These are phyloP conservation scores for Samsoniella hepiali DNA, from an alignment of 2,329 filamentous ascomycete species.

Conservation along the genomic window DNA sequence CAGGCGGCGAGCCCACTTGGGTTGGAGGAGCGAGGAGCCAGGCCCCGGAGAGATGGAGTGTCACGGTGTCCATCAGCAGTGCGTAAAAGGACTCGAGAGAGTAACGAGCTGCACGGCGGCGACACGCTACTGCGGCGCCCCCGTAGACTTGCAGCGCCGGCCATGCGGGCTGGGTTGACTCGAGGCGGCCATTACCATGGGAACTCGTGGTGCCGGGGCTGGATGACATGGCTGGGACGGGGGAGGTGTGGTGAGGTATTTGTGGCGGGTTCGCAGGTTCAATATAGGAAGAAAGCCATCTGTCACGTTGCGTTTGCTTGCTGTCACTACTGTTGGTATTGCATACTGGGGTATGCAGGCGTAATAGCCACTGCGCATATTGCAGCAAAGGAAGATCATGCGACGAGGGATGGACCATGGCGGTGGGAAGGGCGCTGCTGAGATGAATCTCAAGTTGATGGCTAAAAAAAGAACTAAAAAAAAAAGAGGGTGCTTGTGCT, in stretches of 20 bases:
- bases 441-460: neutral
- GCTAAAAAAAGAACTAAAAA: neutral
- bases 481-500: neutral
- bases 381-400: neutral
- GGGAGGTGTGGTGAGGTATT: neutral
- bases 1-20: neutral
- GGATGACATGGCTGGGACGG: neutral
- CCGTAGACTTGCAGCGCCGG: neutral
- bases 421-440: neutral
- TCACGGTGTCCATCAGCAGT: neutral
- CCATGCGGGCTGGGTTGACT: constrained; percentile 1
- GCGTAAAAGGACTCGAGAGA: neutral
- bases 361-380: no score
- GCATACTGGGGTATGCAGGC: no score
- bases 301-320: constrained; percentile 7
- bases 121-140: constrained; percentile 5
- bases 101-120: neutral
- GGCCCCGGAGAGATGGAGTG: neutral
- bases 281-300: neutral
- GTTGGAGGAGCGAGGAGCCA: neutral
- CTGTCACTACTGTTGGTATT: no score
- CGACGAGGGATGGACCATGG: no score
- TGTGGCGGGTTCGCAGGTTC: constrained; percentile 3
- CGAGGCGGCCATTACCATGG: neutral
- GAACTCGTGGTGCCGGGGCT: neutral